Base-by-base conservation (phyloP, 1,139 yeast species). In the Yamadazyma dendronema region DNA sequence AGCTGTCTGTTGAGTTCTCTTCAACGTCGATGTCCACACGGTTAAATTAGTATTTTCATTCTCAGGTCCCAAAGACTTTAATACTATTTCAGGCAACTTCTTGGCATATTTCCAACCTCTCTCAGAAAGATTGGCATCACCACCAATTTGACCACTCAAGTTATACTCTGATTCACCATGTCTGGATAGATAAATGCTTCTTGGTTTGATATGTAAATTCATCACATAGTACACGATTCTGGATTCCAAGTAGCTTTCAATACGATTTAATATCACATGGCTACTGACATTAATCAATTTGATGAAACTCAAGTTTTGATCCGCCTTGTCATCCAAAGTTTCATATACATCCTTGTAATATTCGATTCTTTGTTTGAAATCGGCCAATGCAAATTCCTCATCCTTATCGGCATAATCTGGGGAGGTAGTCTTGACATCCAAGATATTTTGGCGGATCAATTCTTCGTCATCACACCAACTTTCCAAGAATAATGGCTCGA, bases 91-190 rank as follows among this genome's bases (percentile, higher is more conserved):
- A 1, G 97, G 96, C 43, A 92, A 73, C 59, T 83, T 87, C 38
- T 75, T 67, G 4, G 97, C 95, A 57, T 92, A 92, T 53, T 83
- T 67, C 66, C 84, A 75, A 6, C 98, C 98, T 35, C 98, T 74
- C 43, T 83, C 84, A 30, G 94, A 82, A 40, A 92, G 70, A 52
- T 84, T 77, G 3, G 97, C 88, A 65, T 92, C 97, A 17, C 98
- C 98, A 21, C 98, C 98, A 46, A 92, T 84, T 62, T 89, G 89
- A 24, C 97, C 97, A 34, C 92, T 89, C 47, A 92, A 73, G 59
- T 92, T 92, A 66, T 83, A 92, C 57, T 81, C 83, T 2, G 95
- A 84, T 64, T 92, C 98, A 24, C 98, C 98, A 53, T 92, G 98
- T 50, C 98, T 77, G 34, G 96, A 86, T 38, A 92, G 72, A 90